Evolutionary conservation across 371 early-diverging fungal genomes (phyloP), one percentile per base, ranked within the genome.

Genomic region (Neoconidiobolus thromboides): DNA sequence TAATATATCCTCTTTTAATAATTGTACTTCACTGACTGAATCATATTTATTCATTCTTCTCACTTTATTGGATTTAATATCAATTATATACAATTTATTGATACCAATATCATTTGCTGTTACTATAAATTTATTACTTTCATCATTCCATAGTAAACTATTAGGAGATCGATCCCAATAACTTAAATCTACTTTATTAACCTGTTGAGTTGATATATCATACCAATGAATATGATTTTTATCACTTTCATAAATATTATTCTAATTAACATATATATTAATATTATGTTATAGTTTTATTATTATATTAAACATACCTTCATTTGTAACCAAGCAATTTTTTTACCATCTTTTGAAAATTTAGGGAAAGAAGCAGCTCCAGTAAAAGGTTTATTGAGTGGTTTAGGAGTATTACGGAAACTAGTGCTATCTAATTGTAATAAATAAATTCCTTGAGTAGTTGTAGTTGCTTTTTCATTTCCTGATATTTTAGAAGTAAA

Each of bases 261-360:
- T 66, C 39, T 64, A 61, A 38, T 26, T 26, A 51, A 26, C 26
- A 26, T 26, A 26, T 26, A 26, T 26, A 26, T 26, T 26, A 26
- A 26, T 26, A 26, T 26, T 26, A 26, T 26, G 26, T 26, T 51
- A 47, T 47, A 3, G 37, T 5, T 38, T 38, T 5, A 51, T 5
- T 7, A 5, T 36, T 51, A 7, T 7, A 51, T 51, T 51, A 6
- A 51, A 51, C 26, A 10, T 40, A 63, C 66, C 39, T 65, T 61
- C 88, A 86, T 88, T 69, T 89, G 86, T 37, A 89, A 67, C 63
- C 80, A 90, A 2, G 82, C 81, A 2, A 90, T 67, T 1, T 47
- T 41, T 12, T 67, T 66, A 14, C 86, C 88, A 37, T 78, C 77
- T 1, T 74, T 66, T 2, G 77, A 77, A 64, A 78, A 87, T 14